Base-by-base conservation (phyloP, 495 filamentous ascomycete genomes). In the Astrothelium macrocarpum region DNA sequence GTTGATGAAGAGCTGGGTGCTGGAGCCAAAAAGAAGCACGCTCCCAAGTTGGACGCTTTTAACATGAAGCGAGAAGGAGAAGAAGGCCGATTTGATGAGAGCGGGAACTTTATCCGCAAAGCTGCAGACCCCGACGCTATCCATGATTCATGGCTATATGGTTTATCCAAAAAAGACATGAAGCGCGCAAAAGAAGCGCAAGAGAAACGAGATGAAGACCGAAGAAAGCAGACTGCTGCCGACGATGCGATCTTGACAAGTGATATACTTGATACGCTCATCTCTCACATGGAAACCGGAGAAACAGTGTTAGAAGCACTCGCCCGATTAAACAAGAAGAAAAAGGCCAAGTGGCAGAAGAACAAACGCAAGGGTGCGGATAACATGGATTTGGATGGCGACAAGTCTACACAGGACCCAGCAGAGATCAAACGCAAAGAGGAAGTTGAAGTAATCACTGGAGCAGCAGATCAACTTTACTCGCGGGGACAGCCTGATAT, bases 41-140 rank as follows among this genome's bases (percentile, higher is more conserved):
- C 95, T 18, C 94, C 94, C n/a, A 87, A 94, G 68, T 80, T 97
- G 29, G 94, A 97, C 75, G 94, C 91, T 0, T 98, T 98, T 80
- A 96, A 98, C 70, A 91, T 98, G 84, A 84, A 81, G 59, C 76
- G 80, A 4, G 94, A 98, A 74, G 85, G 91, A 70, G 95, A 98
- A 72, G 94, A 97, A 70, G 94, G 94, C 0, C 79, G 84, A 14
- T 97, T 96, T 69, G 94, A 98, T 71, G 89, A 89, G 61, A 77
- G 84, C 18, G 94, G 94, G 2, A 97, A 97, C 71, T 98, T 81
- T 72, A 85, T 98, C 32, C 82, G 94, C n/a, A 94, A 92, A 66
- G 91, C 91, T 1, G 79, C 75, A 0, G 94, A 98, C 70, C 90
- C 91, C 1, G 90, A 96, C 70, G 91, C 93, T 3, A 82, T 89